phyloP scores from a whole-genome alignment of 2,329 filamentous ascomycete species.

The Fusarium udum region DNA sequence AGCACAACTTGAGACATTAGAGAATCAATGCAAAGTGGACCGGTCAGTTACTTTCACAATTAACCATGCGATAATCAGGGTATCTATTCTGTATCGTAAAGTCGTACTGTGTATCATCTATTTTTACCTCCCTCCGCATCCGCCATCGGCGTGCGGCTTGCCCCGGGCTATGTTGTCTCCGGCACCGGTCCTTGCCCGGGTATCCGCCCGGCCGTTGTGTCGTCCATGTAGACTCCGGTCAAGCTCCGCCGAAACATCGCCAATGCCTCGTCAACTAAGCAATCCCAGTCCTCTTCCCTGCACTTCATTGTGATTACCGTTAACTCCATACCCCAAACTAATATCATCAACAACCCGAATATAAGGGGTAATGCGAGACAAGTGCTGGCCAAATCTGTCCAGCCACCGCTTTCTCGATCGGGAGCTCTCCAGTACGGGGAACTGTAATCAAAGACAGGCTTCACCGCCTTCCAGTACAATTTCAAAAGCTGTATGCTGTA shows the following conservation, averaged over 20 bases:
- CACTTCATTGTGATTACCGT: constrained; percentile 29
- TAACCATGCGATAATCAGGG: neutral
- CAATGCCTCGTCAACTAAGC: constrained; percentile 22
- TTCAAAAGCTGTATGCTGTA: constrained; percentile 26
- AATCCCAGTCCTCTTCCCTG: constrained; percentile 25
- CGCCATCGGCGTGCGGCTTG: constrained; percentile 32
- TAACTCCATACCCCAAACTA: constrained; percentile 44
- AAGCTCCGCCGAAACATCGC: constrained; percentile 27
- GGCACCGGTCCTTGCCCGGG: constrained; percentile 38
- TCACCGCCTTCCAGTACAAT: constrained; percentile 51
- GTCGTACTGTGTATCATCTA: constrained; percentile 10
- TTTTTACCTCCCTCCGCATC: constrained; percentile 26
- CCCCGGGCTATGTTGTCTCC: constrained; percentile 18
- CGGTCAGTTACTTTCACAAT: too few relatives aligned
- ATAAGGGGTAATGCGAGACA: constrained; percentile 43
- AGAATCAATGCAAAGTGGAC: neutral
- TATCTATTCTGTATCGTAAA: constrained; percentile 1
- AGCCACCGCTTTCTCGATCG: constrained; percentile 34
- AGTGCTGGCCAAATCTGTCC: constrained; percentile 40
- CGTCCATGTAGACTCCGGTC: constrained; percentile 24
- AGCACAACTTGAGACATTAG: neutral
- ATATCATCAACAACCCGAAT: constrained; percentile 34
- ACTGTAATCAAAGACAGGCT: constrained; percentile 51
- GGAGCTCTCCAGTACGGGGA: constrained; percentile 50
- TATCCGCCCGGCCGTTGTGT: constrained; percentile 34